Base-by-base conservation (phyloP, 2,329 filamentous ascomycete genomes). In the Endothia cerciana region DNA sequence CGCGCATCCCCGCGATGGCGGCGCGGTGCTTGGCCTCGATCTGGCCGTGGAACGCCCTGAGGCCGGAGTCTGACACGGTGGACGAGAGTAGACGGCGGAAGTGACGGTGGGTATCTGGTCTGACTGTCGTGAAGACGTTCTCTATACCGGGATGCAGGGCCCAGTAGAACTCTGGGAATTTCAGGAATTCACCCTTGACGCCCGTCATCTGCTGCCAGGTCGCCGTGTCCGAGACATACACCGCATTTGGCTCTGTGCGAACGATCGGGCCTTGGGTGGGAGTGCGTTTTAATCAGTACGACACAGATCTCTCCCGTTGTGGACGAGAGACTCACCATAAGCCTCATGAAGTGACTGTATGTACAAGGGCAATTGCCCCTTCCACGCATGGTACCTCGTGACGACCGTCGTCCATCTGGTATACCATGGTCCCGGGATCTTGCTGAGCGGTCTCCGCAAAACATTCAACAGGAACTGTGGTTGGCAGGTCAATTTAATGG, bases 31-130 rank as follows among this genome's bases (percentile, higher is more conserved):
- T 79, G 0, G 69, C 70, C 3, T 76, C 69, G 17, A 86, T 74
- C 33, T 76, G 64, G 0, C 71, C 69, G 63, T 77, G 72, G 57
- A 76, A 72, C 1, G 61, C 25, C 60, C 73, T 72, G 41, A 82
- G 69, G 0, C 75, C 75, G 0, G 71, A 74, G 58, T 78, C 78
- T 15, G 77, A 79, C 67, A 80, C 73, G 40, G 78, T 72, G 2
- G 73, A 70, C 3, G 81, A 79, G 6, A 85, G 72, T 1, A 85
- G 74, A 58, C 77, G 75, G 19, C 82, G 78, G 40, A 77, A 74
- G 3, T 72, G 71, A 8, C 78, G 74, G 70, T 83, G 78, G 38
- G 75, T 72, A 3, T 78, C 72, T 0, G 76, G 68, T 55, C 83
- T 74, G 1, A 68, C 74, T 3, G 79, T 80, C 25, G 69, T 77